phyloP scores from a whole-genome alignment of 768 basidiomycete genomes.

The Agaricus subrufescens region DNA sequence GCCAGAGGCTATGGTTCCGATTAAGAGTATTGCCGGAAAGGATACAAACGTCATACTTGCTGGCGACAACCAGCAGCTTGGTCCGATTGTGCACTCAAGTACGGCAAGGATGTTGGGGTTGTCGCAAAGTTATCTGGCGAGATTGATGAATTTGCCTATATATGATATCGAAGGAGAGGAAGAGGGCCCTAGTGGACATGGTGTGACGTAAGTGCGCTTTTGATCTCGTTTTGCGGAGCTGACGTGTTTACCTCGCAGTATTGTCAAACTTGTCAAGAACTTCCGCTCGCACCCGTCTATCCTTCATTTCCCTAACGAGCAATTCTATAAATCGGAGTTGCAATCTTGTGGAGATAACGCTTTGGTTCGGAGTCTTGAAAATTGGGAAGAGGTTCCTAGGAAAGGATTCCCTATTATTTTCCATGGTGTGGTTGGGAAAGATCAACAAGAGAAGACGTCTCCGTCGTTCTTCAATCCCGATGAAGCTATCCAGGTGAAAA shows the following conservation, averaged over 20 bases:
- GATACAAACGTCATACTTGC: constrained; percentile 51
- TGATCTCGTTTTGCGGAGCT: not conserved
- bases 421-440: constrained; percentile 49
- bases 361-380: constrained; percentile 34
- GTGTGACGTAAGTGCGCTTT: constrained; percentile 29
- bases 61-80: constrained; percentile 61
- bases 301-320: constrained; percentile 50
- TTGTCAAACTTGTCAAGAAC: constrained; percentile 58
- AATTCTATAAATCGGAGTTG: constrained; percentile 52
- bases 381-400: constrained; percentile 32
- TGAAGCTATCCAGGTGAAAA: constrained; percentile 47
- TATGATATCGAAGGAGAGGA: constrained; percentile 27
- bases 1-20: constrained; percentile 50
- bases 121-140: constrained; percentile 44
- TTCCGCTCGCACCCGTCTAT: constrained; percentile 55
- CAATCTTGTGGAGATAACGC: constrained; percentile 38
- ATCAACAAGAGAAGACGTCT: constrained; percentile 48
- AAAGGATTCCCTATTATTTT: constrained; percentile 53
- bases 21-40: constrained; percentile 43
- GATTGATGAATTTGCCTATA: constrained; percentile 38
- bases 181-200: constrained; percentile 19
- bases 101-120: constrained; percentile 47
- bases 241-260: constrained; percentile 23
- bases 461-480: constrained; percentile 64
- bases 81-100: constrained; percentile 48